These are phyloP conservation scores for Erythrobasidium hasegawianum DNA, from an alignment of 1,284 basidiomycete species.

Conservation along the genomic window DNA sequence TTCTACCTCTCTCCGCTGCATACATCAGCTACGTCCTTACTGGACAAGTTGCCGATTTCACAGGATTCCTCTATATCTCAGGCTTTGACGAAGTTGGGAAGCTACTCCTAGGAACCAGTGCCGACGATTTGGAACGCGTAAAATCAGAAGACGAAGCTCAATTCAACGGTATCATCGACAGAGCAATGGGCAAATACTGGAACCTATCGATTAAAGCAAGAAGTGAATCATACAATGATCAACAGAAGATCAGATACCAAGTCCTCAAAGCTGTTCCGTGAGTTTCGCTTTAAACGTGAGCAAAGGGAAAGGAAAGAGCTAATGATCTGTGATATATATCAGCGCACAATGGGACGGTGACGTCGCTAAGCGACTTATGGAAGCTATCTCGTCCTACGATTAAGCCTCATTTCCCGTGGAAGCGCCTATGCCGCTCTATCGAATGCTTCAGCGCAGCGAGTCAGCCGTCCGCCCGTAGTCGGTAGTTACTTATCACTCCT, in stretches of 20 bases:
- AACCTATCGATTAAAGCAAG: conserved; percentile 85
- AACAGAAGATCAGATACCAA: conserved; percentile 72
- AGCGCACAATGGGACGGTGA: background rate
- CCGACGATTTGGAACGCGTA: conserved; percentile 71
- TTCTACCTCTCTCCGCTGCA: background rate
- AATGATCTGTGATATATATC: background rate
- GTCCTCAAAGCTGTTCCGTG: conserved; percentile 59
- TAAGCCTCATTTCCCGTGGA: too few relatives aligned
- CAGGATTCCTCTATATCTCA: conserved; percentile 85
- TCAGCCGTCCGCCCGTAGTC: too few relatives aligned
- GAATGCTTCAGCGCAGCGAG: too few relatives aligned
- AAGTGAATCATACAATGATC: conserved; percentile 73
- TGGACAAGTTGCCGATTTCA: conserved; percentile 83
- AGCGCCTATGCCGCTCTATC: too few relatives aligned
- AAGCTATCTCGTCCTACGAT: background rate
- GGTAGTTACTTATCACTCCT: too few relatives aligned
- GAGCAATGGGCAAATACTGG: conserved; percentile 66
- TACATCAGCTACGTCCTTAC: conserved; percentile 74
- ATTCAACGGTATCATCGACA: conserved; percentile 63
- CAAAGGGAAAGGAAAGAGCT: background rate
- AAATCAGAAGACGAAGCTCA: conserved; percentile 65
- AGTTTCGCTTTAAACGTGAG: background rate
- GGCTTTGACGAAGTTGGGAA: conserved; percentile 92
- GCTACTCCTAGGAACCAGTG: conserved; percentile 70
- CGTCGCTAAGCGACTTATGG: background rate